Evolutionary conservation across 2,329 filamentous ascomycete species (phyloP), one percentile per base, ranked within the genome.

Genomic region (Arthrobotrys megalospora): DNA sequence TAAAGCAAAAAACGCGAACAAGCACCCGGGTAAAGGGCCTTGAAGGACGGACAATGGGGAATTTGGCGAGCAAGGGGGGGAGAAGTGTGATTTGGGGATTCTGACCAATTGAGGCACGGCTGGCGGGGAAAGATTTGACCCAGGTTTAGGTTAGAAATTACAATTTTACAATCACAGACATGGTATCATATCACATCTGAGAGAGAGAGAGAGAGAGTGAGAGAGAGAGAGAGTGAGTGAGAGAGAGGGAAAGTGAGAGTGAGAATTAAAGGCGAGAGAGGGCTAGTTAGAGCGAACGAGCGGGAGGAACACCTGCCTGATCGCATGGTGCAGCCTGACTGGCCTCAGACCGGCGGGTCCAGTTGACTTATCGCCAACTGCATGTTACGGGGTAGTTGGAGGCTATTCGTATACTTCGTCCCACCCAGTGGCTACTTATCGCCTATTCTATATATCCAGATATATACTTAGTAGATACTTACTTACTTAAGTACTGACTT

Each of bases 201-300:
- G 53, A 55, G 50, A 55, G 32, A 19, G 28, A 19, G n/a, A n/a
- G n/a, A n/a, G n/a, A n/a, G n/a, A 8, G 7, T 5, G 7, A 45
- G n/a, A n/a, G n/a, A n/a, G n/a, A n/a, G n/a, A n/a, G 41, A 16
- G 2, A 28, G 24, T 28, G 24, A 28, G 24, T 28, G 24, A 28
- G 24, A 28, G 24, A 28, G 24, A 28, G 24, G 5, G 24, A 28
- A 28, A 28, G 32, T 10, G 52, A 36, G 52, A 36, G 52, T 53
- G 50, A 53, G 50, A 53, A 53, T 53, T 24, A 16, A 53, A 58
- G 52, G 24, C 36, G 24, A 47, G 62, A 52, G 32, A 52, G 45
- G 28, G 43, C 38, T 55, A 36, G 19, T 60, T 43, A 28, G 45
- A 65, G 62, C 62, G 62, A 65, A 43, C 62, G 32, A 36, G 55